Evolutionary conservation across 2,329 filamentous ascomycete species (phyloP).

Genomic region (Colletotrichum filicis): DNA sequence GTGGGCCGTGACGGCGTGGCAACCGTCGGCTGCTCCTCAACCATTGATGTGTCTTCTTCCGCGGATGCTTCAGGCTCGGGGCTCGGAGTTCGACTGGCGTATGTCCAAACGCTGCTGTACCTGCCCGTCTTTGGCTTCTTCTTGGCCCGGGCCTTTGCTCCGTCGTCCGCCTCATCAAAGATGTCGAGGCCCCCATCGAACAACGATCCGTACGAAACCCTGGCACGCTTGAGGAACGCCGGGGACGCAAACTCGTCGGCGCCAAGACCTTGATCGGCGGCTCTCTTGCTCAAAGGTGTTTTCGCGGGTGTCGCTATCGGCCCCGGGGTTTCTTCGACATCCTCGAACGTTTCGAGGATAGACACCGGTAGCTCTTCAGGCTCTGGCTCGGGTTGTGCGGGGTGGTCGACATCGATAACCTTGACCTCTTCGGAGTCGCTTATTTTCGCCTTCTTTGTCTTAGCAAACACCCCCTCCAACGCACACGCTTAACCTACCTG

Average conservation of each 20-base stretch:
- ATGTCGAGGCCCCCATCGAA: conserved; percentile 74
- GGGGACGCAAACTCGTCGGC: conserved; percentile 77
- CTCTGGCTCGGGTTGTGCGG: conserved; percentile 38
- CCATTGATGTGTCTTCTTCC: conserved; percentile 35
- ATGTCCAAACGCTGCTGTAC: conserved; percentile 77
- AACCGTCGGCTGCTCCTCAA: conserved; percentile 13
- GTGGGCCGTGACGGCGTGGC: conserved; percentile 35
- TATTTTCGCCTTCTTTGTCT: conserved; percentile 51
- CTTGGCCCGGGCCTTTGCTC: conserved; percentile 67
- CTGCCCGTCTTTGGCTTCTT: conserved; percentile 78
- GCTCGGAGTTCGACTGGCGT: conserved; percentile 76
- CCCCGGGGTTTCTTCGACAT: conserved; percentile 37
- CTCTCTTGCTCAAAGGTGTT: conserved; percentile 42
- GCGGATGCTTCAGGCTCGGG: conserved; percentile 63
- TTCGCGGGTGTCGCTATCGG: neutral
- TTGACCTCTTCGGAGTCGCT: conserved; percentile 59
- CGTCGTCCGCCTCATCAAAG: conserved; percentile 74
- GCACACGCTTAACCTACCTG: conserved; percentile 46
- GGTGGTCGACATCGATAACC: conserved; percentile 64
- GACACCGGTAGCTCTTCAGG: conserved; percentile 27
- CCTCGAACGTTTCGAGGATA: conserved; percentile 34
- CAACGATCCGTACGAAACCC: conserved; percentile 75
- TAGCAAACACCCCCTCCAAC: conserved; percentile 27
- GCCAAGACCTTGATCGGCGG: conserved; percentile 48
- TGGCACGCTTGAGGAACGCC: conserved; percentile 79